Conservation (phyloP, 495 filamentous ascomycete genomes). For the Trichodelitschia bisporula region DNA sequence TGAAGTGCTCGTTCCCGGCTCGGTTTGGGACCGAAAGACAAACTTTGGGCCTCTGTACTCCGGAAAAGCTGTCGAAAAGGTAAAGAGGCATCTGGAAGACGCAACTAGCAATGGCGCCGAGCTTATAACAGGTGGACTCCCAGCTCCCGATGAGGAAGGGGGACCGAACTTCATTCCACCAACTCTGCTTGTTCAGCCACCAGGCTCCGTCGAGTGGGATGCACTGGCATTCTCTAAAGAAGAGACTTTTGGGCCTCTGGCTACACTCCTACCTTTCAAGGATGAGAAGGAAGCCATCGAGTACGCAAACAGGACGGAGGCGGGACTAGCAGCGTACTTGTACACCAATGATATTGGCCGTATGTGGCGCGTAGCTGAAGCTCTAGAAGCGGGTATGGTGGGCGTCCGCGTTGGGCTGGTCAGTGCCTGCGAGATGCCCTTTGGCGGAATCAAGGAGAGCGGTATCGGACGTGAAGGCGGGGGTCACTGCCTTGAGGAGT, state of each 20-base stretch:
- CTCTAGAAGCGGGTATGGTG: constrained; percentile 77
- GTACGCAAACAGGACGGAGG: constrained; percentile 43
- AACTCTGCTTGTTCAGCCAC: constrained; percentile 51
- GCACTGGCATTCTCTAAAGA: constrained; percentile 46
- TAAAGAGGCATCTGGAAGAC: constrained; percentile 52
- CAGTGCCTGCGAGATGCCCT: constrained; percentile 39
- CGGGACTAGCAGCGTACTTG: constrained; percentile 74
- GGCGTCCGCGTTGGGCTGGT: constrained; percentile 69
- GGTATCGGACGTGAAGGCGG: constrained; percentile 72
- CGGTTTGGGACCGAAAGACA: constrained; percentile 49
- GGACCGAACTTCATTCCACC: constrained; percentile 56
- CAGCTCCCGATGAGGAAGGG: too few relatives aligned
- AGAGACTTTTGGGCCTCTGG: constrained; percentile 76
- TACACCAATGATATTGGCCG: constrained; percentile 51
- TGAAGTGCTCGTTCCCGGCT: constrained; percentile 7
- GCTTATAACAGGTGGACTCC: constrained; percentile 39
- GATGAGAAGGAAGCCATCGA: constrained; percentile 61
- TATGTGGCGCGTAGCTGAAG: constrained; percentile 54
- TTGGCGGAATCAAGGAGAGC: constrained; percentile 71
- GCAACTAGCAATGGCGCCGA: constrained; percentile 49
- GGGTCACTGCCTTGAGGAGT: constrained; percentile 67
- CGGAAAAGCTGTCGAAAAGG: constrained; percentile 29
- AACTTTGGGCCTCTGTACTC: constrained; percentile 36
- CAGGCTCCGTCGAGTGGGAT: constrained; percentile 24
- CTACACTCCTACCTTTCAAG: constrained; percentile 53